Percentiles rank a stretch among this genome's conserved stretches.
phyloP scores from a whole-genome alignment of 805 yeast genomes.

The fission yeast (Schizosaccharomyces pombe) region DNA sequence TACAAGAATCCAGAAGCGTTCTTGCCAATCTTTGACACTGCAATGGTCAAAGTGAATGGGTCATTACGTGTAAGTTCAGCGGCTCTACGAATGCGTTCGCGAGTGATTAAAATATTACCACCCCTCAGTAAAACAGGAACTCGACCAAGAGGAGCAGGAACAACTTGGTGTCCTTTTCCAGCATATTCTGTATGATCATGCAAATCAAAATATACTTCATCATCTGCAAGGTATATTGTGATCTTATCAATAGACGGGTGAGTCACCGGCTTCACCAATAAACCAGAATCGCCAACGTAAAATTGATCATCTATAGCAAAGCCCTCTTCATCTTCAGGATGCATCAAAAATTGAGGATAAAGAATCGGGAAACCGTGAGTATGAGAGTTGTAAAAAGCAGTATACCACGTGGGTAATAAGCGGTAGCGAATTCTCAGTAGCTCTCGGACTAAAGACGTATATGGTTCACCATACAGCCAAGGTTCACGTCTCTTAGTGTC shows the following conservation, averaged over 20 bases:
- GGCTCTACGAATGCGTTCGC: conserved; percentile 60
- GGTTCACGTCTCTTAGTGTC: conserved; percentile 88
- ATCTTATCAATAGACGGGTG: conserved; percentile 24
- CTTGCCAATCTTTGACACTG: conserved; percentile 22
- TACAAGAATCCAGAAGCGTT: conserved; percentile 38
- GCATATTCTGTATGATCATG: conserved; percentile 11
- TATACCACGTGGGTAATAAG: conserved; percentile 58
- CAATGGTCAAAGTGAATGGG: conserved; percentile 56
- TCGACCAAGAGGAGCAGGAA: conserved; percentile 28
- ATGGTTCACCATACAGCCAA: conserved; percentile 59
- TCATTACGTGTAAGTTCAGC: conserved; percentile 50
- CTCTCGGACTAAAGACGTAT: conserved; percentile 38
- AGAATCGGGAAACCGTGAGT: conserved; percentile 44
- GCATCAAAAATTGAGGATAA: conserved; percentile 11
- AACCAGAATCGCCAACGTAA: conserved; percentile 44
- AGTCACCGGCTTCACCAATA: conserved; percentile 63
- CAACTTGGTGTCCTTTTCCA: conserved; percentile 20
- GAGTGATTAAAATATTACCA: conserved; percentile 49
- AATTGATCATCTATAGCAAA: conserved; percentile 63
- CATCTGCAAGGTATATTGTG: conserved; percentile 27
- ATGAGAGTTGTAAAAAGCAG: conserved; percentile 46
- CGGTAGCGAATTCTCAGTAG: conserved; percentile 53
- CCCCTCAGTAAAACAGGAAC: conserved; percentile 57
- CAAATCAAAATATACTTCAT: conserved; percentile 19
- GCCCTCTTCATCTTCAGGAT: conserved; percentile 19